Evolutionary conservation across 23 red algal genomes (phyloP), one percentile per base, ranked within the genome.

Genomic region (Gracilaria vermiculophylla): DNA sequence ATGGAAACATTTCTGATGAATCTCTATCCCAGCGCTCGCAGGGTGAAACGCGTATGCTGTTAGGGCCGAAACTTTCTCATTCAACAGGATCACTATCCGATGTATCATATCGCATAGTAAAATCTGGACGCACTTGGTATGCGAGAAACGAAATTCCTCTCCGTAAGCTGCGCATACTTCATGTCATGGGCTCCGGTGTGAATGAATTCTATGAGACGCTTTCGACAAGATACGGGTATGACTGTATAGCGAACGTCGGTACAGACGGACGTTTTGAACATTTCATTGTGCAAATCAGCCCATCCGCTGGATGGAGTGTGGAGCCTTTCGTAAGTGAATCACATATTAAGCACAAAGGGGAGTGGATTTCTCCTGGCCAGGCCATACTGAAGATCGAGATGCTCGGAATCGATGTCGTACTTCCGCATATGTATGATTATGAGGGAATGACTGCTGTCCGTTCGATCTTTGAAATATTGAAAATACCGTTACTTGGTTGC

Each of bases 361-460:
- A 56, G 29, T 24, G 78, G 20, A 33, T 92, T 64, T 82, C 88
- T 31, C 20, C 67, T 14, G 92, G 80, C 3, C 13, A 82, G 25
- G 92, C 92, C 20, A 0, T 94, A 41, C 17, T 27, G 21, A 58
- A 53, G 53, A 70, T 94, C 28, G 83, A 89, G 27, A 28, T 24
- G 0, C 49, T 88, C 23, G 41, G 27, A 14, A 40, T 89, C 25
- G 92, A 94, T 75, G 23, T 81, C n/a, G 69, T 89, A 24, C 52
- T 89, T 14, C 90, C 90, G 25, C 90, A 93, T 37, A 66, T 93
- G 90, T 93, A 76, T 67, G 90, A 93, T 39, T 93, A 93, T 48
- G 90, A 84, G 15, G 90, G 90, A 17, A 50, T 93, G 80, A 93
- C 90, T 65, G 65, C 79, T 20, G 73, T 65, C 15, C 80, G 90